Percentiles rank a stretch among this genome's conserved stretches.
These are phyloP conservation scores for Ilyonectria robusta DNA, from an alignment of 2,329 filamentous ascomycete genomes.

Conservation along the genomic window DNA sequence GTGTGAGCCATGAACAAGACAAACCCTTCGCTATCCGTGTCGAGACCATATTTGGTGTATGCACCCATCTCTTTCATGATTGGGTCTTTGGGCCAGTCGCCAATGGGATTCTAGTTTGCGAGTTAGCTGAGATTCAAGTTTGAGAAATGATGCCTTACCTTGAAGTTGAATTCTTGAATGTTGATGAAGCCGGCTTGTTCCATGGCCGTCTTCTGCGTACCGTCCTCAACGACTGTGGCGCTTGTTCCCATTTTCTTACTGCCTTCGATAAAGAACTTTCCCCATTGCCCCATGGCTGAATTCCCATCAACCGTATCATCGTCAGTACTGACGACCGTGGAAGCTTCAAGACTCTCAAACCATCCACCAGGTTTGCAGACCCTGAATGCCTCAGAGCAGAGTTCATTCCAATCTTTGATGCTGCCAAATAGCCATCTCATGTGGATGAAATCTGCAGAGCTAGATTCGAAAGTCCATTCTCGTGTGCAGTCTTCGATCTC, in stretches of 20 bases:
- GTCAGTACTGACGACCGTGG: conserved; percentile 46
- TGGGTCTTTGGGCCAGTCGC: conserved; percentile 34
- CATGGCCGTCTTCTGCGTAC: conserved; percentile 36
- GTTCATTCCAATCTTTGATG: conserved; percentile 67
- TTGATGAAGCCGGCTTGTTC: conserved; percentile 42
- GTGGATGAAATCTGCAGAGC: conserved; percentile 72
- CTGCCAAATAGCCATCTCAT: conserved; percentile 69
- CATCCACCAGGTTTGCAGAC: conserved; percentile 70
- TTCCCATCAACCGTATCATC: conserved; percentile 47
- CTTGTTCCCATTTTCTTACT: conserved; percentile 50
- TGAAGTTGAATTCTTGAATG: conserved; percentile 43
- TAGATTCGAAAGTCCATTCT: conserved; percentile 48
- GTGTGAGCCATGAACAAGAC: conserved; percentile 53
- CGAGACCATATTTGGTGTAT: conserved; percentile 51
- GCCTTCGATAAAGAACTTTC: conserved; percentile 47
- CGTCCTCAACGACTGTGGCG: conserved; percentile 43
- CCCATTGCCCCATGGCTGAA: conserved; percentile 49
- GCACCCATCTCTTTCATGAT: conserved; percentile 38
- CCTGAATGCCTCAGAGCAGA: conserved; percentile 66
- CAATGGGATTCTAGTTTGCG: conserved; percentile 36
- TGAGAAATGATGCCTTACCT: conserved; percentile 4
- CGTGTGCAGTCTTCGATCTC: conserved; percentile 50
- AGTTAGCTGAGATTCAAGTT: not conserved
- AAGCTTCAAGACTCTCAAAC: conserved; percentile 52
- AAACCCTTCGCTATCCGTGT: conserved; percentile 55